Evolutionary conservation across 106 monocot species (phyloP).

Genomic region (Cymbidium sinense): DNA sequence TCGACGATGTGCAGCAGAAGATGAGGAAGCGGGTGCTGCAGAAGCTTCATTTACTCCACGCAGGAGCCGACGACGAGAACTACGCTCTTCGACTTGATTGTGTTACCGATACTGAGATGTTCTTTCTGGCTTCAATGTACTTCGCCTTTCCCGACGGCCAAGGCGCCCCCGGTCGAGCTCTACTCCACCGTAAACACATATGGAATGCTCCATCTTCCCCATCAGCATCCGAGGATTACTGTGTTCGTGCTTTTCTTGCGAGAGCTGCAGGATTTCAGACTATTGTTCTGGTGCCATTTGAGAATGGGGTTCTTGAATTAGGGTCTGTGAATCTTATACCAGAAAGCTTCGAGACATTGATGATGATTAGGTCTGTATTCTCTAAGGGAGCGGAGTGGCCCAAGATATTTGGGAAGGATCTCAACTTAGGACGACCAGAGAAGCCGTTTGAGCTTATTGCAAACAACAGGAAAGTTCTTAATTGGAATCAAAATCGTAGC

Average conservation of each 20-base stretch:
- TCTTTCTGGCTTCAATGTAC: conserved; percentile 87
- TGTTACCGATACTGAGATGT: conserved; percentile 70
- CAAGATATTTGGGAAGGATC: conserved; percentile 55
- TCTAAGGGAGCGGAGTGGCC: conserved; percentile 3
- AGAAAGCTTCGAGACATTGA: conserved; percentile 27
- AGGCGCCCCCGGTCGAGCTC: conserved; percentile 58
- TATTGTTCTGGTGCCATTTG: conserved; percentile 54
- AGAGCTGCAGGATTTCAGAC: conserved; percentile 46
- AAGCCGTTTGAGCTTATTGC: neutral
- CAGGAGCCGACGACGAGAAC: conserved; percentile 49
- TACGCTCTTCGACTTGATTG: conserved; percentile 51
- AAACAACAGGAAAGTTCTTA: neutral
- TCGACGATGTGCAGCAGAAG: conserved; percentile 12
- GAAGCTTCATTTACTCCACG: conserved; percentile 41
- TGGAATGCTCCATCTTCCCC: conserved; percentile 48
- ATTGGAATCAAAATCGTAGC: neutral
- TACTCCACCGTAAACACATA: conserved; percentile 41
- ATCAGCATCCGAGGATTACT: conserved; percentile 28
- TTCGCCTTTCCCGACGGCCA: conserved; percentile 63
- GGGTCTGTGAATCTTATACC: conserved; percentile 34
- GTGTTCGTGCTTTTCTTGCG: conserved; percentile 47
- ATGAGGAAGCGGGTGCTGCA: conserved; percentile 69
- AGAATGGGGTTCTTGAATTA: conserved; percentile 61
- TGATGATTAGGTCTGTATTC: conserved; percentile 24
- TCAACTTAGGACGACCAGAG: conserved; percentile 13